Conservation (phyloP, 805 yeast species). For the Yarrowia sp. region DNA sequence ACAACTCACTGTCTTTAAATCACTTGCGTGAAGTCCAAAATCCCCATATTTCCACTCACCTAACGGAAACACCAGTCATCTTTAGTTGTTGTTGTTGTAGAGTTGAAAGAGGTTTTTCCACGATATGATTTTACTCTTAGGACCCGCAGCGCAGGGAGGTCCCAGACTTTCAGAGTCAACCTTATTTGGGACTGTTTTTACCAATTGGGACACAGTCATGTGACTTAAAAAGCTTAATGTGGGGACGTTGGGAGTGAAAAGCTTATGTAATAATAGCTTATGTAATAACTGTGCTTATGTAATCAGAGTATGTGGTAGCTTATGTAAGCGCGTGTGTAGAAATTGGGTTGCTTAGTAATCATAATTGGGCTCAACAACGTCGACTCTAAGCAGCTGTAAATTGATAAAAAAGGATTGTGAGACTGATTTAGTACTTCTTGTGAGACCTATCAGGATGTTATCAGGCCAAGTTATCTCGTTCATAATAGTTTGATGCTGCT, state of each 20-base stretch:
- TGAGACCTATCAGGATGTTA: too few relatives aligned
- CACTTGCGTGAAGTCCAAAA: slow-evolving; percentile 15
- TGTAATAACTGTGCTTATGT: too few relatives aligned
- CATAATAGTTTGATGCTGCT: too few relatives aligned
- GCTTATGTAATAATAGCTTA: too few relatives aligned
- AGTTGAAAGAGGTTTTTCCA: neutral
- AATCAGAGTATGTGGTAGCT: too few relatives aligned
- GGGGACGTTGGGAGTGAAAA: neutral
- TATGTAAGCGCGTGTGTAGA: too few relatives aligned
- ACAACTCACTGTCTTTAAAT: slow-evolving; percentile 34
- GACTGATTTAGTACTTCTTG: too few relatives aligned
- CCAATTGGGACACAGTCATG: slow-evolving; percentile 19
- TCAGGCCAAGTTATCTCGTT: too few relatives aligned
- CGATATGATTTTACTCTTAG: slow-evolving; percentile 14
- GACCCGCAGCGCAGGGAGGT: neutral
- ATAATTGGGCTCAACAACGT: too few relatives aligned
- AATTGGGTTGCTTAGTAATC: too few relatives aligned
- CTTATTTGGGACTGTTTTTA: slow-evolving; percentile 25
- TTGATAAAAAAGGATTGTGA: too few relatives aligned
- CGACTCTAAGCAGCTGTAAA: too few relatives aligned
- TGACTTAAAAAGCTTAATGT: neutral
- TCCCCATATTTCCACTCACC: slow-evolving; percentile 64
- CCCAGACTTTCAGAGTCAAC: slow-evolving; percentile 27
- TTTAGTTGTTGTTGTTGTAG: slow-evolving; percentile 36
- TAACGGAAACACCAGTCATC: slow-evolving; percentile 98